Evolutionary conservation across 2,329 filamentous ascomycete species (phyloP).

Genomic region (Penicillium frequentans): DNA sequence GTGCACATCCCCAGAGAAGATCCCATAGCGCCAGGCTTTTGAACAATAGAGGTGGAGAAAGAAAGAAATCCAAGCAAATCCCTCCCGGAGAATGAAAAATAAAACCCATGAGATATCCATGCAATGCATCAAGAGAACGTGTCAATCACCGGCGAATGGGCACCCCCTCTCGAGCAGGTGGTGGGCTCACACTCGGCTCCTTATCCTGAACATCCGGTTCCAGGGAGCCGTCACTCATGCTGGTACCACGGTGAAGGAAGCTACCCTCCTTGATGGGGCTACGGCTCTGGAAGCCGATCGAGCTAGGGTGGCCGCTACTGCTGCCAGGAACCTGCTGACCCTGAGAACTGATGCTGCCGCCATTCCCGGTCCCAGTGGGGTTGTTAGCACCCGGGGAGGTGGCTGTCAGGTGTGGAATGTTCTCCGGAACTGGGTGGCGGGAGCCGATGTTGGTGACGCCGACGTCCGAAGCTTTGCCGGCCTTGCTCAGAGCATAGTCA

Average conservation of each 20-base stretch:
- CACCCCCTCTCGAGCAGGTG: slow-evolving; percentile 54
- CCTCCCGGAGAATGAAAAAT: slow-evolving; percentile 15
- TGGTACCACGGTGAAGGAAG: slow-evolving; percentile 81
- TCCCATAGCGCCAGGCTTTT: slow-evolving; percentile 39
- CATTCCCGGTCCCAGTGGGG: slow-evolving; percentile 31
- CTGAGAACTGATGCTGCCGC: slow-evolving; percentile 29
- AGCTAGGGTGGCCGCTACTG: slow-evolving; percentile 41
- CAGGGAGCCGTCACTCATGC: slow-evolving; percentile 51
- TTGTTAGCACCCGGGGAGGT: slow-evolving; percentile 51
- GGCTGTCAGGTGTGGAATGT: slow-evolving; percentile 85
- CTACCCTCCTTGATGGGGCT: slow-evolving; percentile 90
- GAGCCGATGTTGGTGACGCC: slow-evolving; percentile 92
- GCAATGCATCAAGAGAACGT: slow-evolving; percentile 1
- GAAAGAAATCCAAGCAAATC: slow-evolving; percentile 8
- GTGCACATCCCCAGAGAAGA: slow-evolving; percentile 11
- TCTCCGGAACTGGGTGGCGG: slow-evolving; percentile 91
- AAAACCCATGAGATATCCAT: slow-evolving; percentile 1
- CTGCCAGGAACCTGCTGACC: slow-evolving; percentile 46
- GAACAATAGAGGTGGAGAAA: slow-evolving; percentile 12
- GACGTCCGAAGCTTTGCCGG: slow-evolving; percentile 91
- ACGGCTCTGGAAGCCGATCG: slow-evolving; percentile 56
- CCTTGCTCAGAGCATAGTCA: slow-evolving; percentile 95
- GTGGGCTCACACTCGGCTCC: slow-evolving; percentile 46
- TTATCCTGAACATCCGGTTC: slow-evolving; percentile 49
- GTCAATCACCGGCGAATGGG: slow-evolving; percentile 61